phyloP scores from a whole-genome alignment of 345 rosid genomes.

The Angophora floribunda region DNA sequence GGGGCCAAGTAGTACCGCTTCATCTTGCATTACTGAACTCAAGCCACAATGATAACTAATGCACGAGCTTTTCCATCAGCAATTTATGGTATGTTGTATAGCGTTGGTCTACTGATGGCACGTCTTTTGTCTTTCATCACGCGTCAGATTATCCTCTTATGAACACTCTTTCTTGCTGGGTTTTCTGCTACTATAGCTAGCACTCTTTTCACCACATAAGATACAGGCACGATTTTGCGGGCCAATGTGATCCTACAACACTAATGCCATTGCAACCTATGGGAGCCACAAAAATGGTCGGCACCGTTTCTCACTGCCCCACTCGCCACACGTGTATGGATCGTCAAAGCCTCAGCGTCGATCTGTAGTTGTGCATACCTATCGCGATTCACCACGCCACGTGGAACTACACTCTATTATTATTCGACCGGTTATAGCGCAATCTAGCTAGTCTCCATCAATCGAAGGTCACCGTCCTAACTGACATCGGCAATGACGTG shows the following conservation, averaged over 20 bases:
- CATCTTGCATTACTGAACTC: background rate
- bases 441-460: background rate
- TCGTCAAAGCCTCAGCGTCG: background rate
- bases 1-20: background rate
- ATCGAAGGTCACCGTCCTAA: background rate
- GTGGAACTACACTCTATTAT: background rate
- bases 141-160: background rate
- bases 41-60: background rate
- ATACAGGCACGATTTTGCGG: background rate
- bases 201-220: background rate
- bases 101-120: background rate
- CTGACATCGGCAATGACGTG: background rate
- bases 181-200: background rate
- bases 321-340: background rate
- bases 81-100: background rate
- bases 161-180: background rate
- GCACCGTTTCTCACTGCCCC: background rate
- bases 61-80: background rate
- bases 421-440: background rate
- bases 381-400: rapidly evolving
- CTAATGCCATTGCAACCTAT: background rate
- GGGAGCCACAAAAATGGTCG: background rate
- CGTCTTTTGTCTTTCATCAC: background rate
- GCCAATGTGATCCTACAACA: background rate
- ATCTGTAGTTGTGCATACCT: background rate